Percentiles rank a stretch among this genome's conserved stretches.
Evolutionary conservation across 257 asterid genomes (phyloP).

Genomic region (Salvia hispanica): DNA sequence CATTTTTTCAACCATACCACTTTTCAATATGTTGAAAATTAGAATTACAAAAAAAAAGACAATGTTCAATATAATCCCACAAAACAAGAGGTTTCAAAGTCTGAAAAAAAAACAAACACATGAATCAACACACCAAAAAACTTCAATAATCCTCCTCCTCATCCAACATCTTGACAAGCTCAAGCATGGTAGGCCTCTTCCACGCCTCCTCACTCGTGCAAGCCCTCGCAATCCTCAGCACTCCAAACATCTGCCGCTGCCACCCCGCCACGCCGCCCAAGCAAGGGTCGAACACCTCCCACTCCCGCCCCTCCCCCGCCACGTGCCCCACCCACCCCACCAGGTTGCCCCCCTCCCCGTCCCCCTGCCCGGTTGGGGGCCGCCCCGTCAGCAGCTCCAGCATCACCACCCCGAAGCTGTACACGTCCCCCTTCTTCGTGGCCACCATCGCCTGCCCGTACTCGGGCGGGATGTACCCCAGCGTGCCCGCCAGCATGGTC

Average conservation of each 20-base stretch:
- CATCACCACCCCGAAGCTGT: conserved; percentile 89
- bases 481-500: conserved; percentile 74
- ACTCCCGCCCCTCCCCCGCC: conserved; percentile 49
- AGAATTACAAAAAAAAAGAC: too few relatives aligned
- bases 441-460: conserved; percentile 85
- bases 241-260: conserved; percentile 54
- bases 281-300: conserved; percentile 43
- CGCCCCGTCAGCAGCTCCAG: conserved; percentile 75
- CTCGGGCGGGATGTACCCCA: conserved; percentile 87
- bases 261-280: conserved; percentile 30
- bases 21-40: too few relatives aligned
- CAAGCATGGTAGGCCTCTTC: conserved; percentile 74
- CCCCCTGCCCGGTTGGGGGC: conserved; percentile 71
- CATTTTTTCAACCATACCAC: too few relatives aligned
- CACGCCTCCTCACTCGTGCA: conserved; percentile 78
- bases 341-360: conserved; percentile 80
- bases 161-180: conserved; percentile 65
- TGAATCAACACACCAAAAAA: too few relatives aligned
- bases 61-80: too few relatives aligned
- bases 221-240: conserved; percentile 56
- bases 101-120: too few relatives aligned
- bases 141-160: too few relatives aligned
- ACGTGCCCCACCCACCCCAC: conserved; percentile 89
- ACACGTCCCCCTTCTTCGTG: conserved; percentile 72
- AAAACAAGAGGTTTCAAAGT: too few relatives aligned